Conservation (phyloP, 306 rosid species). For the Cucurbita pepo region DNA sequence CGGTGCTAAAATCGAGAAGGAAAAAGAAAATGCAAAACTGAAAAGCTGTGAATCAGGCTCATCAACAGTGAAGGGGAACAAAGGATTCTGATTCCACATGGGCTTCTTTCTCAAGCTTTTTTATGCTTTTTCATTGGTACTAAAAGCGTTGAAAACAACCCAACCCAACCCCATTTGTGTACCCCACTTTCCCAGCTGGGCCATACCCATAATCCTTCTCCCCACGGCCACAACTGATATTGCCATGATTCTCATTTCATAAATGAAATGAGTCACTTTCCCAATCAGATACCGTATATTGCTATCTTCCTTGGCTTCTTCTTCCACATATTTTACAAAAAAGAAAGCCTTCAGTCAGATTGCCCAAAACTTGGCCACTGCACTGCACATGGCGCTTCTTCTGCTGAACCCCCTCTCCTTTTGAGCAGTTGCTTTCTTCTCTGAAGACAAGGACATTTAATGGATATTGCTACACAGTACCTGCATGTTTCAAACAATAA, state of each 20-base stretch:
- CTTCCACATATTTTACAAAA: neutral
- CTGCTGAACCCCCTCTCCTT: neutral
- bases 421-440: neutral
- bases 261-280: conserved; percentile 1
- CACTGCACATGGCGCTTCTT: neutral
- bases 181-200: neutral
- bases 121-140: conserved; percentile 1
- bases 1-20: neutral
- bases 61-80: neutral
- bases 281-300: neutral
- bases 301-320: neutral
- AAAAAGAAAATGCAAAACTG: neutral
- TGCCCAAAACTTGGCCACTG: neutral
- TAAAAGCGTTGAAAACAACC: conserved; percentile 2
- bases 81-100: conserved; percentile 6
- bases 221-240: conserved; percentile 5
- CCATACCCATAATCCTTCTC: neutral
- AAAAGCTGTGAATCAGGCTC: neutral
- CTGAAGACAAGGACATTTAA: neutral
- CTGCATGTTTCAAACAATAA: neutral
- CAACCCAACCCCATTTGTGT: neutral
- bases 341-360: neutral
- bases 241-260: conserved; percentile 3
- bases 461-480: neutral
- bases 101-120: conserved; percentile 2